Base-by-base conservation (phyloP, 2,329 filamentous ascomycete genomes). In the Cercospora zeae-maydis region DNA sequence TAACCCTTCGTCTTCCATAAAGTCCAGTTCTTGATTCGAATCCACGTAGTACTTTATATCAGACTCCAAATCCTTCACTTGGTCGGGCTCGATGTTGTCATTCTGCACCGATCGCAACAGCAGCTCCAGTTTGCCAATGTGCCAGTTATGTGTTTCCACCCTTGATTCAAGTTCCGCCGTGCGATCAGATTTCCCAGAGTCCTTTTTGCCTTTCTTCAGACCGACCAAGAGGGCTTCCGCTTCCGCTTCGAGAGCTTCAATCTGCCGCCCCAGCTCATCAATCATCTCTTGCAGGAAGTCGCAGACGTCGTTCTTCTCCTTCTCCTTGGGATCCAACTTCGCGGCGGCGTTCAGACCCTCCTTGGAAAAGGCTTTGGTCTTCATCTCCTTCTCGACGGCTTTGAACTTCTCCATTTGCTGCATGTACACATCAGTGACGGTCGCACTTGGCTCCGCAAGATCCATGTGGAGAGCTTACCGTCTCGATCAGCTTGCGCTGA, bases 301-400 rank as follows among this genome's bases (percentile, higher is more conserved):
- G 79, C 88, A 86, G 31, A 90, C 84, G 72, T 98, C 93, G 66
- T 90, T 83, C 79, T 96, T 96, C 76, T 96, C 93, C 77, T 96
- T 92, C 77, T 98, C 95, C 76, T 93, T 96, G n/a, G 95, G 95
- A 79, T 99, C 95, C 67, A 98, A 84, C 78, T 96, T 96, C 56
- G 92, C 88, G 27, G 92, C 92, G 58, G 93, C 91, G 67, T 91
- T 95, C 68, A 99, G 81, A 49, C 95, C 95, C 79, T 98, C 95
- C 82, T 99, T 98, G 66, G 95, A 98, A 80, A 96, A 99, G 65
- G 95, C 95, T 79, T 99, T 99, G 62, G 95, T 99, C 83, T 99
- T 99, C 95, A 99, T 98, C 74, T 96, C 95, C 83, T 99, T 99
- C 79, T 99, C 95, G 58, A 99, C 95, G n/a, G 93, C 93, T 82